These are phyloP conservation scores for Penicillium freii DNA, from an alignment of 2,329 filamentous ascomycete species.

Conservation along the genomic window DNA sequence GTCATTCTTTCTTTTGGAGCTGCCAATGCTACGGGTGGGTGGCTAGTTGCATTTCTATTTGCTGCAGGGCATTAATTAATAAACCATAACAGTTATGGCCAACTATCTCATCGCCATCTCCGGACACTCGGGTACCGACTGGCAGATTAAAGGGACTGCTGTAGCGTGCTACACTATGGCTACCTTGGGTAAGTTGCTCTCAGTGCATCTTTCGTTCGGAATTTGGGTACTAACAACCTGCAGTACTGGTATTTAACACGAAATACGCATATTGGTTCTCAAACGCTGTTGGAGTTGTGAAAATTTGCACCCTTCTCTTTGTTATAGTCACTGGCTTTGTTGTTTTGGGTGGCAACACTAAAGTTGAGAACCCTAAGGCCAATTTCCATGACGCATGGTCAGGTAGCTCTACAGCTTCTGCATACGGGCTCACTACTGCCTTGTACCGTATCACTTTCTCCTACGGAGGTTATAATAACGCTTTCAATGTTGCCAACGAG, in stretches of 20 bases:
- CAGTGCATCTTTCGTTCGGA: neutral
- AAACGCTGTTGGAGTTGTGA: slow-evolving; percentile 58
- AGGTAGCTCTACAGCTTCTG: slow-evolving; percentile 46
- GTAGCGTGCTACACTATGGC: slow-evolving; percentile 62
- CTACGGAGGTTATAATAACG: slow-evolving; percentile 57
- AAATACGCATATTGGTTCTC: slow-evolving; percentile 55
- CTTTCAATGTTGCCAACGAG: slow-evolving; percentile 62
- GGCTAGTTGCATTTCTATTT: neutral
- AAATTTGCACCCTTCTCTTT: slow-evolving; percentile 61
- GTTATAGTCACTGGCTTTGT: slow-evolving; percentile 61
- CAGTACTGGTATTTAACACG: slow-evolving; percentile 54
- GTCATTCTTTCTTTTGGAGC: slow-evolving; percentile 64
- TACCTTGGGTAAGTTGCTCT: slow-evolving; percentile 49
- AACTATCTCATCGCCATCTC: slow-evolving; percentile 61
- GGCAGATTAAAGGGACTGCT: slow-evolving; percentile 66
- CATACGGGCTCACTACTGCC: slow-evolving; percentile 53
- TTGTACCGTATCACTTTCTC: slow-evolving; percentile 60
- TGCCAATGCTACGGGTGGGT: slow-evolving; percentile 56
- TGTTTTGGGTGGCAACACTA: slow-evolving; percentile 56
- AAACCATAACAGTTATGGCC: slow-evolving; percentile 46
- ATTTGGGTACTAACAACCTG: neutral
- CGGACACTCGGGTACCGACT: slow-evolving; percentile 52
- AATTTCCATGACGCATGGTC: slow-evolving; percentile 58
- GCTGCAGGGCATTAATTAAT: neutral
- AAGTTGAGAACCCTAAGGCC: slow-evolving; percentile 49